Conservation (phyloP, 1,139 yeast species). For the Debaryomyces sp. region DNA sequence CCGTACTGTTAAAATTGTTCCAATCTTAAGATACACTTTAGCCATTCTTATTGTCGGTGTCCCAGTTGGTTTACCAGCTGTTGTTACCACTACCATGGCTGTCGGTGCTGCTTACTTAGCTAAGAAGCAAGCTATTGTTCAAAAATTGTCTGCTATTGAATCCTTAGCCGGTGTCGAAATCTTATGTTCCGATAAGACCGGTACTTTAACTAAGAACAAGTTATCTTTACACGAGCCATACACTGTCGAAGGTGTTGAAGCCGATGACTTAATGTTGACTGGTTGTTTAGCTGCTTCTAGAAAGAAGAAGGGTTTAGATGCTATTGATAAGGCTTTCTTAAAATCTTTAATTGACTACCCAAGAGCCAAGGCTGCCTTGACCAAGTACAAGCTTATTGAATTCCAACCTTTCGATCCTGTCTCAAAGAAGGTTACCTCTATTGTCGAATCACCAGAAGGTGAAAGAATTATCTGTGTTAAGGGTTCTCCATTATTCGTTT, state of each 20-base stretch:
- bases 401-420: conserved; percentile 98
- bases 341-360: conserved; percentile 86
- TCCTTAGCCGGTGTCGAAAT: conserved; percentile 99
- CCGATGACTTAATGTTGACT: conserved; percentile 96
- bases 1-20: conserved; percentile 87
- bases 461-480: conserved; percentile 95
- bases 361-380: conserved; percentile 92
- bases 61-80: conserved; percentile 99
- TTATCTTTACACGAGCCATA: conserved; percentile 96
- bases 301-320: conserved; percentile 98
- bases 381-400: conserved; percentile 92
- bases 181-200: conserved; percentile 98
- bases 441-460: conserved; percentile 95
- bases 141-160: conserved; percentile 97
- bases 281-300: conserved; percentile 98
- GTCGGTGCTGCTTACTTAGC: conserved; percentile 99
- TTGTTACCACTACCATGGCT: conserved; percentile 99
- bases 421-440: conserved; percentile 93
- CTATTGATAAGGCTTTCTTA: conserved; percentile 96
- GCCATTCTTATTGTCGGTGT: conserved; percentile 99
- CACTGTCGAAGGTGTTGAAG: conserved; percentile 98
- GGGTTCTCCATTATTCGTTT: conserved; percentile 96
- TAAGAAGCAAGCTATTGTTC: conserved; percentile 97
- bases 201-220: conserved; percentile 98
- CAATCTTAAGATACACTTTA: conserved; percentile 89